Percentiles rank a stretch among this genome's conserved stretches.
Conservation (phyloP, 1,139 yeast species). For the Candida sp. region DNA sequence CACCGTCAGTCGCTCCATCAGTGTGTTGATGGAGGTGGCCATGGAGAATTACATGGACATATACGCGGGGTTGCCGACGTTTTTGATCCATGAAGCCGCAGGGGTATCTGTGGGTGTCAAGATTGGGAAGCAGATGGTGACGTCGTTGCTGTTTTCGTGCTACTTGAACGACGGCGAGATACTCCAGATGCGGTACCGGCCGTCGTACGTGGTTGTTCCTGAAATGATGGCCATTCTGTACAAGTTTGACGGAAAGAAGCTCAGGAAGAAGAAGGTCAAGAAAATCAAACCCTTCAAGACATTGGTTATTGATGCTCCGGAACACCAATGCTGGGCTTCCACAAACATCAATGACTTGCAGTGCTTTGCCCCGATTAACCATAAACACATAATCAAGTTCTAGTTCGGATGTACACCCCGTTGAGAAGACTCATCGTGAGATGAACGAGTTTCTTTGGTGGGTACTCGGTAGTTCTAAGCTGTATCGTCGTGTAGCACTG, state of each 20-base stretch:
- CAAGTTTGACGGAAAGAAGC: slow-evolving; percentile 10
- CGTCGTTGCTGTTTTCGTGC: slow-evolving; percentile 12
- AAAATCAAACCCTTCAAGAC: slow-evolving; percentile 13
- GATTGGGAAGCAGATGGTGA: slow-evolving; percentile 12
- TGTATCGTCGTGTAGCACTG: slow-evolving; percentile 23
- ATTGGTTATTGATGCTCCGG: slow-evolving; percentile 15
- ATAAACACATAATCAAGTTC: slow-evolving; percentile 4
- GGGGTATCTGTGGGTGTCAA: slow-evolving; percentile 14
- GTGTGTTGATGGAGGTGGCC: slow-evolving; percentile 10
- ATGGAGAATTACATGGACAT: slow-evolving; percentile 12
- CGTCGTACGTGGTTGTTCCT: slow-evolving; percentile 12
- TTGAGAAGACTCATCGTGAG: slow-evolving; percentile 34
- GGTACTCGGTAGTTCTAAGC: slow-evolving; percentile 21
- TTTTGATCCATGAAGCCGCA: slow-evolving; percentile 8
- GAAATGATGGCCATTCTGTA: slow-evolving; percentile 9
- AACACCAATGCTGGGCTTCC: slow-evolving; percentile 16
- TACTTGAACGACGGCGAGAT: slow-evolving; percentile 11
- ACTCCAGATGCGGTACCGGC: slow-evolving; percentile 15
- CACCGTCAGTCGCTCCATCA: slow-evolving; percentile 9
- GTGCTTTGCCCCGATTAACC: slow-evolving; percentile 7
- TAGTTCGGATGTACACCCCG: slow-evolving; percentile 19
- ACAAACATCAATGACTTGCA: slow-evolving; percentile 11
- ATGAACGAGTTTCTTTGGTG: slow-evolving; percentile 35
- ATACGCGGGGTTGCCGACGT: slow-evolving; percentile 9
- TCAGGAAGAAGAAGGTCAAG: slow-evolving; percentile 5